Base-by-base conservation (phyloP, 2,329 filamentous ascomycete species). In the Penicillium vulpinum region DNA sequence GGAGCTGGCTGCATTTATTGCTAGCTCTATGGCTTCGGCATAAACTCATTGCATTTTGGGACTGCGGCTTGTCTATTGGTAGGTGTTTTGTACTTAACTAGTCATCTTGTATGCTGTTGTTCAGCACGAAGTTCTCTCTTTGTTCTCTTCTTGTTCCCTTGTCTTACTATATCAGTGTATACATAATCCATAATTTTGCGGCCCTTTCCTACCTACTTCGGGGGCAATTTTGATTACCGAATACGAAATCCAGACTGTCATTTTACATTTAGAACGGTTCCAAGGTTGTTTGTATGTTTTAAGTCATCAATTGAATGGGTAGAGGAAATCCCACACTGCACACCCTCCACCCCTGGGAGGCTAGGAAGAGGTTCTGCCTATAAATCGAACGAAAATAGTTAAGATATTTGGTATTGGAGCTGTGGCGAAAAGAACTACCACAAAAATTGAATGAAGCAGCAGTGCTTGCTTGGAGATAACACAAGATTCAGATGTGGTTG, bases 1-100 rank as follows among this genome's bases (percentile, higher is more conserved):
- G 59, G 69, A 71, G 45, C 44, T 72, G 48, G 64, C 69, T 11
- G 54, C 44, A 16, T 71, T 72, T 52, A 71, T 72, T 54, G 67
- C 61, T 7, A 57, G 58, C 24, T 65, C 66, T 18, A 63, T 72
- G 64, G 51, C 54, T 44, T 59, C 61, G n/a, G 56, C 28, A 22
- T 67, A 51, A 56, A 28, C 10, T 9, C 46, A 49, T 18, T 56
- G 50, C 38, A 57, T 60, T 35, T 52, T 38, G n/a, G 43, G 11
- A n/a, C 11, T 46, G 24, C 10, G 18, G 26, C 11, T 38, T 29
- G 11, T 21, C n/a, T 46, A 39, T 49, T 51, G 35, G 16, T 39
- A 18, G 39, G 26, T 22, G 38, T 41, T 52, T 22, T 49, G 36
- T 44, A 50, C 43, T 46, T 22, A 4, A 46, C 22, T 51, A 13